Evolutionary conservation across 208 protist genomes (phyloP).

Genomic region (Acanthamoeba lenticulata): DNA sequence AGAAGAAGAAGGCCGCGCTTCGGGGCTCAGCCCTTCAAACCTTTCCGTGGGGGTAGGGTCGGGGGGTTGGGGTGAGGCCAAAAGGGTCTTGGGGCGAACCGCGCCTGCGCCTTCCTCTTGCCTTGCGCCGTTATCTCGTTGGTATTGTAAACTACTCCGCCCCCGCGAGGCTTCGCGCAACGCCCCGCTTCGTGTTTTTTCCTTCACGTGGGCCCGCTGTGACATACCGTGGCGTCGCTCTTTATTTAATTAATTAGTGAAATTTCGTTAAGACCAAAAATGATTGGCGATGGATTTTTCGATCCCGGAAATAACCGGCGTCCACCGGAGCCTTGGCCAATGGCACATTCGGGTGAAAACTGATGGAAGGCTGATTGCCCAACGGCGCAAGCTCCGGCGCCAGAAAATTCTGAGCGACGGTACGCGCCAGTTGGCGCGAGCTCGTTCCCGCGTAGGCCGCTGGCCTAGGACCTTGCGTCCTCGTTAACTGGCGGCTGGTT

Average conservation of each 20-base stretch:
- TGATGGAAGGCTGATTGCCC: neutral
- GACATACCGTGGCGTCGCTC: neutral
- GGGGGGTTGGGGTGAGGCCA: too few species aligned
- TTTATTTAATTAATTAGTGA: neutral
- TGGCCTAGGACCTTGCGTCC: too few species aligned
- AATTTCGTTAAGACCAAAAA: neutral
- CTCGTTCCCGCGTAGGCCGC: neutral
- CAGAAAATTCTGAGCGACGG: too few species aligned
- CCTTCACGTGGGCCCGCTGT: too few species aligned
- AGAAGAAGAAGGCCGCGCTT: neutral
- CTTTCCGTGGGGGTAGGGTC: neutral
- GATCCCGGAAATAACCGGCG: too few species aligned
- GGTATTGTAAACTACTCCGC: conserved; percentile 44
- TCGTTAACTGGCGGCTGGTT: neutral
- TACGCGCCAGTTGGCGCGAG: too few species aligned
- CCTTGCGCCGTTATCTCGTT: conserved; percentile 52
- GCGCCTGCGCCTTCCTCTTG: neutral
- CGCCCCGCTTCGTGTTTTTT: too few species aligned
- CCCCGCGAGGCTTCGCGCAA: neutral
- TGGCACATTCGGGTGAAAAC: neutral
- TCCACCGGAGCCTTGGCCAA: too few species aligned
- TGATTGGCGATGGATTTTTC: too few species aligned
- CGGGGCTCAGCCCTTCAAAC: conserved; percentile 27
- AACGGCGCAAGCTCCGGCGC: neutral
- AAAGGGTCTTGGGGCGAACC: too few species aligned